Evolutionary conservation across 371 early-diverging fungal species (phyloP), one percentile per base, ranked within the genome.

Genomic region (Gilbertella persicaria): DNA sequence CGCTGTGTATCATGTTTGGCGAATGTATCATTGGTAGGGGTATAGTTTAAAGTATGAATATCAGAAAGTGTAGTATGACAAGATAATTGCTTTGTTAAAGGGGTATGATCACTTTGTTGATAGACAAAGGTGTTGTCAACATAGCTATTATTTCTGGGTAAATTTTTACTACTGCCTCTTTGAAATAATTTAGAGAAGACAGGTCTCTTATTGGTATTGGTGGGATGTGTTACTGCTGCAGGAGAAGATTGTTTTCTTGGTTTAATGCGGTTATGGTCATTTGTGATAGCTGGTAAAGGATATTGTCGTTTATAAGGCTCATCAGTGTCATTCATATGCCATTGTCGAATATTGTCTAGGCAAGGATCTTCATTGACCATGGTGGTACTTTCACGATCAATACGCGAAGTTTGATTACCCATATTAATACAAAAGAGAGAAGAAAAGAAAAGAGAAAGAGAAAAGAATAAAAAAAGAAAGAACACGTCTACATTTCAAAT

Each of bases 171-270:
- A 10, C 21, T 20, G n/a, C n/a, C n/a, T 36, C 44, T 43, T n/a
- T 41, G 28, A 35, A 66, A 66, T 25, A 66, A 28, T 19, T 55
- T 45, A 26, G 57, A 43, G 20, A 68, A 51, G 1, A 58, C 30
- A 10, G 45, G 47, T 42, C 46, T 37, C 5, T 35, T 16, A 30
- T 48, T 29, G 8, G 50, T 55, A 12, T 41, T 52, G n/a, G 29
- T 39, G 14, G 29, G 36, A 47, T 53, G 35, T 40, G 17, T 33
- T 13, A 44, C 53, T n/a, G 60, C 49, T 7, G 64, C 42, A 26
- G 73, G 73, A 17, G 73, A 62, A 10, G 73, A 73, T 17, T 69
- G 64, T 42, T 73, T 73, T 21, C 73, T 54, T 17, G 65, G 39
- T 36, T 73, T 73, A 48, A 73, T 62, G 9, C 67, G 67, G 4